Percentiles rank a stretch among this genome's conserved stretches.
phyloP scores from a whole-genome alignment of 2,329 filamentous ascomycete genomes.

The Ceratocystis colombiana region DNA sequence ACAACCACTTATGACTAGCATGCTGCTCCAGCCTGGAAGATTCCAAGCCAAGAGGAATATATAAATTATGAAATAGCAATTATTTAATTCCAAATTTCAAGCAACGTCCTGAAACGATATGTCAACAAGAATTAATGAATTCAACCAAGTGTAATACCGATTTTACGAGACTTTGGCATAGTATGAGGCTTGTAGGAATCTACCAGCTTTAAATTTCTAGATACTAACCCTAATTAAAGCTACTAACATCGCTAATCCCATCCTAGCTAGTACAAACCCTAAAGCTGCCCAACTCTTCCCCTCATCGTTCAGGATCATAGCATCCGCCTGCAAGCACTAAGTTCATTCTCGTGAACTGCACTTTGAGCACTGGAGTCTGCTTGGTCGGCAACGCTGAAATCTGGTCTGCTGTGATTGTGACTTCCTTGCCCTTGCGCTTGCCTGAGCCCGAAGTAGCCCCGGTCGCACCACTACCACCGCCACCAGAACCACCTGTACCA shows the following conservation, averaged over 20 bases:
- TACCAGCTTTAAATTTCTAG: neutral
- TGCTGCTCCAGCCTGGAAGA: too few relatives aligned
- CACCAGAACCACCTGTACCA: conserved; percentile 26
- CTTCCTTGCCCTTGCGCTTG: conserved; percentile 81
- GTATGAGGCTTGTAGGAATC: neutral
- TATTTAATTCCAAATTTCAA: too few relatives aligned
- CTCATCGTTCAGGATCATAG: conserved; percentile 40
- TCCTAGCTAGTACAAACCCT: neutral
- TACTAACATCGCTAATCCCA: neutral
- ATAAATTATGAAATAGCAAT: too few relatives aligned
- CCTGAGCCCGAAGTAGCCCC: conserved; percentile 30
- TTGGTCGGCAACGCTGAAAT: conserved; percentile 93
- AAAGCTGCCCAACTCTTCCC: neutral
- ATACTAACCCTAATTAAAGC: conserved; percentile 3
- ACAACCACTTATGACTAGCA: conserved; percentile 15
- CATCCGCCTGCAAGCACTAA: conserved; percentile 75
- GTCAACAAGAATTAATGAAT: too few relatives aligned
- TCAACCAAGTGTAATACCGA: too few relatives aligned
- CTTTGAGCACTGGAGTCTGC: conserved; percentile 88
- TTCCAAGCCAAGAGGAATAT: too few relatives aligned
- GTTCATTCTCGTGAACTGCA: conserved; percentile 92
- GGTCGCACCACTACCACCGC: conserved; percentile 28
- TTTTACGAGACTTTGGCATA: too few relatives aligned
- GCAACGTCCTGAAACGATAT: too few relatives aligned
- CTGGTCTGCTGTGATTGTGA: conserved; percentile 82